phyloP scores from a whole-genome alignment of 192 early-diverging fungal species.

The Entomortierella lignicola region DNA sequence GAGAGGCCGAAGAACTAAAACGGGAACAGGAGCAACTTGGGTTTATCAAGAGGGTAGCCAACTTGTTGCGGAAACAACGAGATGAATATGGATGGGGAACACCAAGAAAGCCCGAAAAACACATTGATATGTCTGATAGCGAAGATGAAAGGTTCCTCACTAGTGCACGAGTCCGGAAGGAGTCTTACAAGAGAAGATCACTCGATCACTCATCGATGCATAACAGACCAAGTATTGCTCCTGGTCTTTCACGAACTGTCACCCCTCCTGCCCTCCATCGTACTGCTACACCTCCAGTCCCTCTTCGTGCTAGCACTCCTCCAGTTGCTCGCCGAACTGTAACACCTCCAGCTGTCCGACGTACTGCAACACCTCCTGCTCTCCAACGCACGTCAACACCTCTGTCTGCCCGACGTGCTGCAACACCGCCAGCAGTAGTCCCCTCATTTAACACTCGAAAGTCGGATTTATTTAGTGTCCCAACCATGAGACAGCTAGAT shows the following conservation, averaged over 20 bases:
- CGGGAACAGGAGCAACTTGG: constrained; percentile 29
- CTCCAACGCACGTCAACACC: neutral
- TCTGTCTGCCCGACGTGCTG: neutral
- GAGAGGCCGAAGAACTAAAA: constrained; percentile 14
- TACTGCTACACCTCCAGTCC: neutral
- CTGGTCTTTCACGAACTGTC: neutral
- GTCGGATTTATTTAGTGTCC: constrained; percentile 7
- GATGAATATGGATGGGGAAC: constrained; percentile 37
- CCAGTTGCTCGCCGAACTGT: neutral
- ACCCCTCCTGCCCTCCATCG: neutral
- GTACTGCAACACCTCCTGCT: neutral
- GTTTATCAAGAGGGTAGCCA: constrained; percentile 33
- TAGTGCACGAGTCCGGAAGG: constrained; percentile 22
- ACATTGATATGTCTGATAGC: constrained; percentile 6
- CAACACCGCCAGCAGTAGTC: neutral
- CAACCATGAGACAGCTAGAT: constrained; percentile 26
- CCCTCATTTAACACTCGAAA: neutral
- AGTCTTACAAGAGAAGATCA: neutral
- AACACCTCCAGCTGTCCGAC: constrained; percentile 4
- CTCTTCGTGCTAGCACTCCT: neutral
- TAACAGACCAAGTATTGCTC: neutral
- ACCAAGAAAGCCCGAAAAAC: neutral
- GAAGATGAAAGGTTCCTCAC: constrained; percentile 2
- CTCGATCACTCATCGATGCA: neutral
- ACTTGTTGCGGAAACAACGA: constrained; percentile 20